Evolutionary conservation across 306 rosid genomes (phyloP).

Genomic region (Cyamopsis tetragonoloba): DNA sequence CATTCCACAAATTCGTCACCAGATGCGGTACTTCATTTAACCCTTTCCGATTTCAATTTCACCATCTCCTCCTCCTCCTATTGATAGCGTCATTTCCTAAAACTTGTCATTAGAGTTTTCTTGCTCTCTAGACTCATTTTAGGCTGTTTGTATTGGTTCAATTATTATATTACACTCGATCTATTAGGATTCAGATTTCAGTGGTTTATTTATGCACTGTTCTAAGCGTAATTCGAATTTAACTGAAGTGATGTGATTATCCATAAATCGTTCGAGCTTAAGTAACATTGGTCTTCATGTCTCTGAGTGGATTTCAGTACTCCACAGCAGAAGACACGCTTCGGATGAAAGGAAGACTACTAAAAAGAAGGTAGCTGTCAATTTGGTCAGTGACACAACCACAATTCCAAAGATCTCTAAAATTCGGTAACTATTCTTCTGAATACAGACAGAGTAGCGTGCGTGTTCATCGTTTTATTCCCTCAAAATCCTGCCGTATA

Average conservation of each 20-base stretch:
- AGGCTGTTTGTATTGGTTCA: no score
- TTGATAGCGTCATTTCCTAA: no score
- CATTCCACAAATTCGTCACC: background rate
- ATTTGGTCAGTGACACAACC: no score
- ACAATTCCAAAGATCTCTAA: constrained; percentile 25
- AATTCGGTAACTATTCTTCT: constrained; percentile 34
- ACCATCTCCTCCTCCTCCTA: no score
- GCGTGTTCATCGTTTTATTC: background rate
- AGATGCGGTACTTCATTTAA: background rate
- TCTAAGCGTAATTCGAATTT: no score
- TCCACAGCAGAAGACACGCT: constrained; percentile 26
- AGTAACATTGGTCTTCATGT: constrained; percentile 18
- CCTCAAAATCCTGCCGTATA: background rate
- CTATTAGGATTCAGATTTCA: no score
- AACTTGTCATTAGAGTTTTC: no score
- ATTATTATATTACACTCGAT: no score
- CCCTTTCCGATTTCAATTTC: background rate
- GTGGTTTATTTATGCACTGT: no score
- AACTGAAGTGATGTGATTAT: no score
- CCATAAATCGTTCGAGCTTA: constrained; percentile 33
- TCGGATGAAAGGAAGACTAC: constrained; percentile 33
- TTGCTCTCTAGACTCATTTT: no score
- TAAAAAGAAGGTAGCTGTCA: constrained; percentile 30
- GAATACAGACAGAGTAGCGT: no score
- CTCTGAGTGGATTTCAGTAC: constrained; percentile 39